These are phyloP conservation scores for Leishmania turanica DNA, from an alignment of 208 protist species.

Conservation along the genomic window DNA sequence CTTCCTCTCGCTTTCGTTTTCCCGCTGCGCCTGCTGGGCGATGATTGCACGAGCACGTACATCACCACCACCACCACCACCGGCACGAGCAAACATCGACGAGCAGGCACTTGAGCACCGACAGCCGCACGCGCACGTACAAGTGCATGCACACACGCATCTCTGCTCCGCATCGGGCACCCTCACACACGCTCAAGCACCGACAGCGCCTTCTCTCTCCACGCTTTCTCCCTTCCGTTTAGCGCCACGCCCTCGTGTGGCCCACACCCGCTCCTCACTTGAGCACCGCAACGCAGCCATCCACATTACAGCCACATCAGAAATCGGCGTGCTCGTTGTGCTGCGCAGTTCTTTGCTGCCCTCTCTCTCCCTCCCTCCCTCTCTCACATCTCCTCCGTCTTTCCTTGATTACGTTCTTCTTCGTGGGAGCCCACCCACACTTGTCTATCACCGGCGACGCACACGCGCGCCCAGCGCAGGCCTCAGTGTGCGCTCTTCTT, in stretches of 20 bases:
- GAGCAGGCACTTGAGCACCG: background rate
- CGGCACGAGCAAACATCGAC: background rate
- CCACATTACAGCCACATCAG: background rate
- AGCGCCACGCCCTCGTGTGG: background rate
- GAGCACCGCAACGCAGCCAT: background rate
- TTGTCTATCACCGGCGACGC: background rate
- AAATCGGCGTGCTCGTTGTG: background rate
- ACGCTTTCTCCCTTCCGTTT: background rate
- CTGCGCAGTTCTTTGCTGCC: constrained; percentile 1
- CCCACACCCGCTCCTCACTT: background rate
- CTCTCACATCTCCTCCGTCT: background rate
- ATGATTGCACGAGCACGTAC: background rate
- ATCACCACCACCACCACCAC: background rate
- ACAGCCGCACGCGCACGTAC: background rate
- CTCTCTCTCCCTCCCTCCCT: background rate
- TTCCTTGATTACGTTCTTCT: background rate
- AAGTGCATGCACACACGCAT: background rate
- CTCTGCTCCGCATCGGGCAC: background rate
- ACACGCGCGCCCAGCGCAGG: background rate
- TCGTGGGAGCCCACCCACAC: background rate
- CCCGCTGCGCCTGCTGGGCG: background rate
- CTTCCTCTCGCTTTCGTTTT: background rate
- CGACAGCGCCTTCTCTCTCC: background rate
- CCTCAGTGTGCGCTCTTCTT: background rate
- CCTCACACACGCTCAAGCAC: background rate